A percentile compares a stretch with the other conserved stretches of the same genome.
phyloP scores from a whole-genome alignment of 441 rosid genomes.

The Euphorbia schlechtendalii region DNA sequence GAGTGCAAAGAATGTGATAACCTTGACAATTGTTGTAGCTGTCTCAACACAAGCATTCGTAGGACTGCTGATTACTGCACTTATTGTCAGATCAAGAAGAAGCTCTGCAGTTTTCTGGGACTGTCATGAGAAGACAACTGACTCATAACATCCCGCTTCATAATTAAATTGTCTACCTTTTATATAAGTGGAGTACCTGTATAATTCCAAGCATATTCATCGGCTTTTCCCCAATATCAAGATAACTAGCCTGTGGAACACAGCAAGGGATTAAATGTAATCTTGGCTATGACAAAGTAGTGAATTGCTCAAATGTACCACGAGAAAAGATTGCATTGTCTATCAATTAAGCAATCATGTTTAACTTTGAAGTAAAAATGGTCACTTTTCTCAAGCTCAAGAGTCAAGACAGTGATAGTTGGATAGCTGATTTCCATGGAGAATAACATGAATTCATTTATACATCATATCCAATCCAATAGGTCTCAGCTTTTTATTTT shows the following conservation, averaged over 20 bases:
- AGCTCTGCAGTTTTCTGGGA: constrained; percentile 92
- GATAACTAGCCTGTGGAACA: constrained; percentile 34
- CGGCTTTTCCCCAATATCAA: constrained; percentile 33
- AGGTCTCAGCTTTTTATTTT: neutral
- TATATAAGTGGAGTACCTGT: constrained; percentile 44
- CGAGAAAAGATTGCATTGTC: neutral
- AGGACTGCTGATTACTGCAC: constrained; percentile 52
- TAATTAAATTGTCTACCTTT: constrained; percentile 1
- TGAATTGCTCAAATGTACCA: neutral
- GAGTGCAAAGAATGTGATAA: constrained; percentile 25
- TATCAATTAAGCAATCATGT: neutral
- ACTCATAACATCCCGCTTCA: constrained; percentile 16
- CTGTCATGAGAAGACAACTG: constrained; percentile 34
- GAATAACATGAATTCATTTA: neutral
- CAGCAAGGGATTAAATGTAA: neutral
- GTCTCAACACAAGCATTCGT: constrained; percentile 50
- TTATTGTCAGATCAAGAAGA: constrained; percentile 70
- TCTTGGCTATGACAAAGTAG: constrained; percentile 1
- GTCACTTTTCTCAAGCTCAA: constrained; percentile 1
- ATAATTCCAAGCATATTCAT: constrained; percentile 75
- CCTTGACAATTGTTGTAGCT: constrained; percentile 51
- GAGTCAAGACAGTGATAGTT: neutral
- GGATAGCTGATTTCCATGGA: neutral
- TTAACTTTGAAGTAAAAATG: neutral
- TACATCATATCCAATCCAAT: neutral